A percentile compares a stretch with the other conserved stretches of the same genome.
These are phyloP conservation scores for Hypoxylon sp. DNA, from an alignment of 2,329 filamentous ascomycete species.

Conservation along the genomic window DNA sequence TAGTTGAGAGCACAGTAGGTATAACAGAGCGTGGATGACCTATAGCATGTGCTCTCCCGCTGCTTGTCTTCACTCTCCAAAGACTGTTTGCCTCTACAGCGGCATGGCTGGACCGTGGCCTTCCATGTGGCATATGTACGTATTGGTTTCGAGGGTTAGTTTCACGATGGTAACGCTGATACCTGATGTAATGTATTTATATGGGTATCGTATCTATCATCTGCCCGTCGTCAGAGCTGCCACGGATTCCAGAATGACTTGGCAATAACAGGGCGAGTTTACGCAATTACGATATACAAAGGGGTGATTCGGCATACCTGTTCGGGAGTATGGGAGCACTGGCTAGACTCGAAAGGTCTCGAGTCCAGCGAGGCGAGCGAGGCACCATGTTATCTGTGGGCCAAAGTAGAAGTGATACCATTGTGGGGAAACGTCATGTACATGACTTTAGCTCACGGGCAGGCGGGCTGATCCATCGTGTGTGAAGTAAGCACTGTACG, in stretches of 20 bases:
- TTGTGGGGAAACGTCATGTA: conserved; percentile 32
- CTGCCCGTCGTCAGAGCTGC: conserved; percentile 9
- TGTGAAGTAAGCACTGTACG: neutral
- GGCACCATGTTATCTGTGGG: conserved; percentile 28
- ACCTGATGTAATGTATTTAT: neutral
- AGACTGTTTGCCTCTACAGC: too few relatives aligned
- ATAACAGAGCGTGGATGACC: too few relatives aligned
- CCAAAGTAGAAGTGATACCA: conserved; percentile 32
- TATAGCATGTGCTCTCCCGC: neutral
- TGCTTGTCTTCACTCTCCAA: too few relatives aligned
- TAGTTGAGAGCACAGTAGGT: too few relatives aligned
- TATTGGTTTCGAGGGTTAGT: too few relatives aligned
- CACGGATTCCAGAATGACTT: conserved; percentile 27
- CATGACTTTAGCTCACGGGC: too few relatives aligned
- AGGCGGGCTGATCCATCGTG: neutral
- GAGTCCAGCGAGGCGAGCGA: conserved; percentile 24
- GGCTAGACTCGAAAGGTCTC: conserved; percentile 8
- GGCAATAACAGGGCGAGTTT: conserved; percentile 25
- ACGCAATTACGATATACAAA: conserved; percentile 31
- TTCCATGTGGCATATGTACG: too few relatives aligned
- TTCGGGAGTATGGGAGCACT: conserved; percentile 22
- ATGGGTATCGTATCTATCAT: neutral
- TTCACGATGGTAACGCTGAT: conserved; percentile 2
- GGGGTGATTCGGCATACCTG: conserved; percentile 34
- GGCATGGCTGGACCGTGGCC: too few relatives aligned